Percentiles rank a stretch among this genome's conserved stretches.
phyloP scores from a whole-genome alignment of 2,329 filamentous ascomycete species.

The Microsporum ferrugineum region DNA sequence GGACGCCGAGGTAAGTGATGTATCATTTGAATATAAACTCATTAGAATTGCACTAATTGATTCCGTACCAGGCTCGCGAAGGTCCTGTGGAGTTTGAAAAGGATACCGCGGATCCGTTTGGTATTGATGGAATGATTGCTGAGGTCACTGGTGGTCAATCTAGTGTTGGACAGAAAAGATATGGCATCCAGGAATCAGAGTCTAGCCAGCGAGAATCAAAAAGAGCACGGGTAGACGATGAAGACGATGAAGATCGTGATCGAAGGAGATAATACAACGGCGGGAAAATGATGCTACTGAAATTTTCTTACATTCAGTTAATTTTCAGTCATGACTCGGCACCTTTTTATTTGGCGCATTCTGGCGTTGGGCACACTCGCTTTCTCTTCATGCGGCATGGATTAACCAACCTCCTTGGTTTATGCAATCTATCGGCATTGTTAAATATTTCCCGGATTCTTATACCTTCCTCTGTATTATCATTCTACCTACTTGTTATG shows the following conservation, averaged over 20 bases:
- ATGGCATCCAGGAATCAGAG: conserved; percentile 33
- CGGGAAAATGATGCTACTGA: not conserved
- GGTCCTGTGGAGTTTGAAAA: conserved; percentile 96
- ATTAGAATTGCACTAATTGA: conserved; percentile 11
- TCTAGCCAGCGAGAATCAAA: conserved; percentile 42
- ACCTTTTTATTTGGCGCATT: not conserved
- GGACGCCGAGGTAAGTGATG: conserved; percentile 58
- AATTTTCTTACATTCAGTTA: not conserved
- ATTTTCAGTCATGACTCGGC: not conserved
- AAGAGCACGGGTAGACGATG: conserved; percentile 63
- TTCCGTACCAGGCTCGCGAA: conserved; percentile 51
- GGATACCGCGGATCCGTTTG: conserved; percentile 75
- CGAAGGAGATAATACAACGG: conserved; percentile 8
- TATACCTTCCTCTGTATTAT: not conserved
- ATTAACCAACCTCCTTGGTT: not conserved
- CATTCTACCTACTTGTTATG: not conserved
- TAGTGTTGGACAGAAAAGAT: conserved; percentile 38
- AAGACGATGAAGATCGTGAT: conserved; percentile 14
- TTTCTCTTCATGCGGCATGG: not conserved
- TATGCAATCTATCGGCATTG: not conserved
- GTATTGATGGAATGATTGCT: conserved; percentile 84
- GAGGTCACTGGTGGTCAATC: conserved; percentile 51
- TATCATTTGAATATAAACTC: not conserved
- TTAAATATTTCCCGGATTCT: not conserved
- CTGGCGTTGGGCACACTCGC: not conserved